Percentiles rank a stretch among this genome's conserved stretches.
These are phyloP conservation scores for Phlebiopsis flavidoalba DNA, from an alignment of 768 basidiomycete genomes.

Conservation along the genomic window DNA sequence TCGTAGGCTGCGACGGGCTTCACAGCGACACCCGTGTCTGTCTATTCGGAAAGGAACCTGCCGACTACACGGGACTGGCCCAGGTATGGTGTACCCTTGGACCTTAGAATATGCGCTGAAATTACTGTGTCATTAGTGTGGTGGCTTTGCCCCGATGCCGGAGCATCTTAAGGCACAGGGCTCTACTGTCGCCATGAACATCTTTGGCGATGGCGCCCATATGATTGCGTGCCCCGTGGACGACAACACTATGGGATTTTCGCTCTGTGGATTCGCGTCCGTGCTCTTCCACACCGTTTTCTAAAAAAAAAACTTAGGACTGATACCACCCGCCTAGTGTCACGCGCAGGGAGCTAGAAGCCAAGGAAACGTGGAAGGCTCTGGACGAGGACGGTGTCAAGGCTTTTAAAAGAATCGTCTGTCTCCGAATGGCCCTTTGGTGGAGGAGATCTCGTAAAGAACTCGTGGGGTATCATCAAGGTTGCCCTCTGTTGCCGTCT, in stretches of 20 bases:
- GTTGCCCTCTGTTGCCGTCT: slow-evolving; percentile 10
- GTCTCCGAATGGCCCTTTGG: slow-evolving; percentile 21
- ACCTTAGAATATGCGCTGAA: background rate
- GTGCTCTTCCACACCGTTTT: background rate
- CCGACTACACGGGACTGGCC: slow-evolving; percentile 3
- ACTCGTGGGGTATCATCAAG: slow-evolving; percentile 23
- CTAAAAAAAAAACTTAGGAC: too few species aligned
- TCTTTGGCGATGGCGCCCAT: slow-evolving; percentile 33
- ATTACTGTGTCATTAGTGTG: background rate
- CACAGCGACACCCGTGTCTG: slow-evolving; percentile 33
- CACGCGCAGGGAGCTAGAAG: slow-evolving; percentile 31
- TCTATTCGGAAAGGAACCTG: slow-evolving; percentile 1
- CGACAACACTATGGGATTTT: slow-evolving; percentile 16
- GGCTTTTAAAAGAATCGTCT: slow-evolving; percentile 14
- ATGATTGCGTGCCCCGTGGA: slow-evolving; percentile 32
- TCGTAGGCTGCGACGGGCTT: slow-evolving; percentile 41
- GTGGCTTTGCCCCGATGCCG: background rate
- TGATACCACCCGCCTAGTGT: too few species aligned
- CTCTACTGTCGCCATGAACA: slow-evolving; percentile 15
- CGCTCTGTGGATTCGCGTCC: too few species aligned
- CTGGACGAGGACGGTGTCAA: slow-evolving; percentile 19
- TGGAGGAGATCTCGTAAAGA: slow-evolving; percentile 22
- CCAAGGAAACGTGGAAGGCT: slow-evolving; percentile 37
- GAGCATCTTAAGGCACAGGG: background rate
- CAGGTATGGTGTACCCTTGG: background rate